Evolutionary conservation across 306 rosid species (phyloP).

Genomic region (Sicyos edulis): DNA sequence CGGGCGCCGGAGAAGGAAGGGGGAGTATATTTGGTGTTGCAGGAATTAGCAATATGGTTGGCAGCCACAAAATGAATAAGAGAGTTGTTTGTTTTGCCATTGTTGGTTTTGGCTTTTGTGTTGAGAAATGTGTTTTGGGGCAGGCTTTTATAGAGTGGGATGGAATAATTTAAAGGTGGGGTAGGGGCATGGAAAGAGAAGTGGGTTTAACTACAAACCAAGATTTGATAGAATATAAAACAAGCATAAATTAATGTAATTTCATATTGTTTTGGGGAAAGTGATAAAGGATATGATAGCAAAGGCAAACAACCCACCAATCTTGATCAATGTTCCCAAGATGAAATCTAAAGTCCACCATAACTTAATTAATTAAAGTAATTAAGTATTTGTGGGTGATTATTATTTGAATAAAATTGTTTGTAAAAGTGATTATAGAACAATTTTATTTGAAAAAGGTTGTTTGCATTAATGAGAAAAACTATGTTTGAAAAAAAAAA

Average conservation of each 20-base stretch:
- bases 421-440: too few relatives aligned
- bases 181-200: neutral
- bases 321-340: neutral
- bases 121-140: neutral
- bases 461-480: too few relatives aligned
- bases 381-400: too few relatives aligned
- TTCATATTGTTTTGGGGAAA: neutral
- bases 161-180: neutral
- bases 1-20: neutral
- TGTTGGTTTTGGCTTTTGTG: neutral
- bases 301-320: neutral
- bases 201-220: too few relatives aligned
- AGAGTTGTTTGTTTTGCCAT: neutral
- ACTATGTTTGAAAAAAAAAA: too few relatives aligned
- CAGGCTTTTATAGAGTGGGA: conserved; percentile 5
- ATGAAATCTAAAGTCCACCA: too few relatives aligned
- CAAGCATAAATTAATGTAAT: too few relatives aligned
- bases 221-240: too few relatives aligned
- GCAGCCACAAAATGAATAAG: neutral
- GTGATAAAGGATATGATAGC: neutral
- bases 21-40: neutral
- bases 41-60: neutral
- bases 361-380: too few relatives aligned
- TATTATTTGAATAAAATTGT: too few relatives aligned
- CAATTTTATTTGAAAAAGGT: too few relatives aligned